Base-by-base conservation (phyloP, 2,329 filamentous ascomycete genomes). In the Gnomoniopsis smithogilvyi region DNA sequence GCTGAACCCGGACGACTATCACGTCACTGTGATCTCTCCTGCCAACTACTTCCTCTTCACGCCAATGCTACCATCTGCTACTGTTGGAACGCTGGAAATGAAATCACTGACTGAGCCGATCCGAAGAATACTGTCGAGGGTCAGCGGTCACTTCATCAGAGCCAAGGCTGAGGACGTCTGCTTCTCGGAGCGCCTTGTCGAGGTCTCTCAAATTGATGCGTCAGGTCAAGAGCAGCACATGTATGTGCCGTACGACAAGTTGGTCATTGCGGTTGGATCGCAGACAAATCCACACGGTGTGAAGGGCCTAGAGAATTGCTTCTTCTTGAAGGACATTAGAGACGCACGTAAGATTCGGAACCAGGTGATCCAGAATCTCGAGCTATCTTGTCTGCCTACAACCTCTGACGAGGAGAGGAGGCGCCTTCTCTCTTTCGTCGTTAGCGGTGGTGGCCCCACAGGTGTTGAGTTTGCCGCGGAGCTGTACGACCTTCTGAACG, bases 21-120 rank as follows among this genome's bases (percentile, higher is more conserved):
- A 99, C 73, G 88, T 99, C 65, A 98, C 94, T 4, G 89, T 99
- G 43, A 89, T 99, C 47, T 96, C 92, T 14, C 94, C 95, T 0
- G 90, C 90, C 38, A 98, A 98, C 69, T 96, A 98, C 76, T 99
- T 99, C 76, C 78, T 99, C 34, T 99, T 99, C 74, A 99, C 95
- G 2, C 95, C 95, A 0, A 98, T 99, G 93, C 80, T 99, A 47
- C 95, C 95, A 1, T 96, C 92, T 36, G 96, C 95, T 8, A 99
- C 96, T 0, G 95, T 99, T 6, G 96, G 96, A 14, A 99, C 95
- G 0, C 79, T 99, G 34, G 94, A 96, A 70, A 78, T 98, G 68
- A 83, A 94, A 64, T 96, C 92, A 52, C 79, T 99, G 60, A 92
- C 97, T 45, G 95, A 99, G 73, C 95, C 95, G 0, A 91, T 99